These are phyloP conservation scores for Nidularia sp. DNA, from an alignment of 768 basidiomycete species.

Conservation along the genomic window DNA sequence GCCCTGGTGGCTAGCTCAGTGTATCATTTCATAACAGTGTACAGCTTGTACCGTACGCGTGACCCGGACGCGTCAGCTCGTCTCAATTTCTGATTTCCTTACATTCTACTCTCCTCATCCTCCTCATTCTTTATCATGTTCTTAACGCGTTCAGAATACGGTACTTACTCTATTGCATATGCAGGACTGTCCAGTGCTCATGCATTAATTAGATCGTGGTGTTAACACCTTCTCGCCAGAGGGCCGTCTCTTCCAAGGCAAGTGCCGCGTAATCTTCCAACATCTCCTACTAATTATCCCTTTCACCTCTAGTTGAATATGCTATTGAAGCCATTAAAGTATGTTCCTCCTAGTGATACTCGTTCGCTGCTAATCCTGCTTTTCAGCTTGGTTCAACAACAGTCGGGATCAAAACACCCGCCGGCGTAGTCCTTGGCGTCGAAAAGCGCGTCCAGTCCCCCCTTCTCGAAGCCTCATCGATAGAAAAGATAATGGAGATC, in stretches of 20 bases:
- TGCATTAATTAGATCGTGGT: conserved; percentile 68
- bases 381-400: conserved; percentile 97
- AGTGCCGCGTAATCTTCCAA: conserved; percentile 9
- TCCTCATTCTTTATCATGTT: conserved; percentile 56
- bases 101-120: conserved; percentile 15
- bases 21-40: no score
- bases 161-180: conserved; percentile 31
- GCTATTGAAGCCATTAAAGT: conserved; percentile 99
- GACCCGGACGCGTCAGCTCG: conserved; percentile 19
- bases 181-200: neutral
- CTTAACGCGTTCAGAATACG: conserved; percentile 94
- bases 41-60: no score
- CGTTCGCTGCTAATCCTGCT: neutral
- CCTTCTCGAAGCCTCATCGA: conserved; percentile 89
- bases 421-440: conserved; percentile 91
- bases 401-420: conserved; percentile 86
- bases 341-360: conserved; percentile 2
- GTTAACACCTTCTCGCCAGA: conserved; percentile 99
- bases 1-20: neutral
- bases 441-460: conserved; percentile 99
- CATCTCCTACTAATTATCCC: conserved; percentile 5
- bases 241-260: conserved; percentile 97
- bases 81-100: conserved; percentile 3
- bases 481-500: conserved; percentile 99
- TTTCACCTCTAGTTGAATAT: conserved; percentile 78